Conservation (phyloP, 176 grass and related monocot species). For the Urochloa ruziziensis region DNA sequence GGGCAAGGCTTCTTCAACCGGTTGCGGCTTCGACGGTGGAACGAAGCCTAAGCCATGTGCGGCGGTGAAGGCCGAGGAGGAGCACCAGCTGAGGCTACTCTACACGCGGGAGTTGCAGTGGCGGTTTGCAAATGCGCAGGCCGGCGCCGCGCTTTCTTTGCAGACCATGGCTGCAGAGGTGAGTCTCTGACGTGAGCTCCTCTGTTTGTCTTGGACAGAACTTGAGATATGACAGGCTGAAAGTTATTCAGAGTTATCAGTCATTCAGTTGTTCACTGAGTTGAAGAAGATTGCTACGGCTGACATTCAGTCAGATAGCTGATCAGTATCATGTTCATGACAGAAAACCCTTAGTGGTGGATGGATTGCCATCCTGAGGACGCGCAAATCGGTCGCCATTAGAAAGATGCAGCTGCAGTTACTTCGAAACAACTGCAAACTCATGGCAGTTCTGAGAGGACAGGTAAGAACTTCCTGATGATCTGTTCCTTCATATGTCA, state of each 20-base stretch:
- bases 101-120: slow-evolving; percentile 56
- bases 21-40: slow-evolving; percentile 7
- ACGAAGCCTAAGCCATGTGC: slow-evolving; percentile 26
- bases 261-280: not conserved
- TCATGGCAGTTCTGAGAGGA: slow-evolving; percentile 44
- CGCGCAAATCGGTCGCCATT: slow-evolving; percentile 42
- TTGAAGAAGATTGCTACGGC: not conserved
- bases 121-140: slow-evolving; percentile 45
- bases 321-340: not conserved
- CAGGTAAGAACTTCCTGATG: slow-evolving; percentile 48
- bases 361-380: slow-evolving; percentile 48
- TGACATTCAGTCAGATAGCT: not conserved
- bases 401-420: slow-evolving; percentile 56
- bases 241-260: not conserved
- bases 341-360: slow-evolving; percentile 58
- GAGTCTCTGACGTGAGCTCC: not conserved
- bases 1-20: not conserved
- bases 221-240: not conserved
- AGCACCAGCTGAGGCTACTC: slow-evolving; percentile 52
- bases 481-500: not conserved
- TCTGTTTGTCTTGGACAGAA: slow-evolving; percentile 7
- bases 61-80: slow-evolving; percentile 47
- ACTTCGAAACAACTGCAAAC: slow-evolving; percentile 37
- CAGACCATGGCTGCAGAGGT: slow-evolving; percentile 49
- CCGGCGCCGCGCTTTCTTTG: slow-evolving; percentile 3